Conservation (phyloP, 805 yeast species). For the Schwanniomyces sp. region DNA sequence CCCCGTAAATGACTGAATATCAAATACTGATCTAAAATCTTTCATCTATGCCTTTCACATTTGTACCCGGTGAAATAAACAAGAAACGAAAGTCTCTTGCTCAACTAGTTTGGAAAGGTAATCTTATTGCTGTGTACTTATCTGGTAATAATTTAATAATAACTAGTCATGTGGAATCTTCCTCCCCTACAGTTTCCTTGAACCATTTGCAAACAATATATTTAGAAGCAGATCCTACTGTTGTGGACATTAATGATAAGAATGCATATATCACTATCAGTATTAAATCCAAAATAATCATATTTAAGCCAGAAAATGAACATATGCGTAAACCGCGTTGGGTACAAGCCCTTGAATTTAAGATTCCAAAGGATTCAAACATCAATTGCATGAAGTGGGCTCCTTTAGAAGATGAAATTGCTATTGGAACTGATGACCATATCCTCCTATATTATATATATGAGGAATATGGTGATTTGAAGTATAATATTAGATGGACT, state of each 20-base stretch:
- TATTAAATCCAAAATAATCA: conserved; percentile 38
- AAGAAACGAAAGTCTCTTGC: conserved; percentile 52
- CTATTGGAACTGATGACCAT: conserved; percentile 53
- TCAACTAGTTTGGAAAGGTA: conserved; percentile 65
- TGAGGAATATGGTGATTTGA: conserved; percentile 45
- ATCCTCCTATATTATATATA: conserved; percentile 55
- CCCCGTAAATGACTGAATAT: background rate
- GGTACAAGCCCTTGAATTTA: conserved; percentile 32
- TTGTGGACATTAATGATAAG: conserved; percentile 60
- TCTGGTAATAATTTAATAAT: conserved; percentile 85
- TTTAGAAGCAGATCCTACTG: conserved; percentile 61
- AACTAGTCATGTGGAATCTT: conserved; percentile 17
- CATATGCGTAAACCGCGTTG: conserved; percentile 46
- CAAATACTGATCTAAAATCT: background rate
- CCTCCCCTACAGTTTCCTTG: conserved; percentile 6
- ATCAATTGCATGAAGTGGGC: conserved; percentile 58
- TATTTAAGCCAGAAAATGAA: conserved; percentile 60
- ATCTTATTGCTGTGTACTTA: conserved; percentile 68
- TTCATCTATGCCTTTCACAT: conserved; percentile 55
- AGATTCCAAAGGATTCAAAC: conserved; percentile 7
- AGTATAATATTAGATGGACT: conserved; percentile 42
- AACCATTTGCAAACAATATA: conserved; percentile 73
- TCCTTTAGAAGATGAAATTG: conserved; percentile 49
- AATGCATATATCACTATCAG: conserved; percentile 64
- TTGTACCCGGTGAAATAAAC: conserved; percentile 87